Conservation (phyloP, 2,329 filamentous ascomycete genomes). For the Aspergillus sp. region DNA sequence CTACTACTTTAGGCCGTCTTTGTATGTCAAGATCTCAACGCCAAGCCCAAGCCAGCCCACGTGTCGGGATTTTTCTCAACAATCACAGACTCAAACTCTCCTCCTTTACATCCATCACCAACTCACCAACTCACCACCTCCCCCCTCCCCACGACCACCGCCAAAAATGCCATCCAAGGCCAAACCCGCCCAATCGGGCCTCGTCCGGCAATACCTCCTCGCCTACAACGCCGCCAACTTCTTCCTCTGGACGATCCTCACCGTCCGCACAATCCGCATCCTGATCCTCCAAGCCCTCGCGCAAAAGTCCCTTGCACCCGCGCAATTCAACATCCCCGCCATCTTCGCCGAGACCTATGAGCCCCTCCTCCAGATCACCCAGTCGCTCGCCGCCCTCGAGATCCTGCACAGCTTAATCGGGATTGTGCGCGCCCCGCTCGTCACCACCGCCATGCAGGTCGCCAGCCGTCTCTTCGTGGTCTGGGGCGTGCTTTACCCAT, state of each 20-base stretch:
- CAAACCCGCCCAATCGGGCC: slow-evolving; percentile 32
- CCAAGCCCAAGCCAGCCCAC: not conserved
- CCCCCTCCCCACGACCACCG: not conserved
- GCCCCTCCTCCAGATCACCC: slow-evolving; percentile 60
- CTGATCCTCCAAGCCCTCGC: slow-evolving; percentile 50
- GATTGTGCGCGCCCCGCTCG: slow-evolving; percentile 78
- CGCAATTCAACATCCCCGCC: slow-evolving; percentile 34
- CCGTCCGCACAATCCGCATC: slow-evolving; percentile 66
- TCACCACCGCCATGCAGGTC: slow-evolving; percentile 90
- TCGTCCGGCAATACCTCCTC: slow-evolving; percentile 69
- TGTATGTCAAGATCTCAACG: not conserved
- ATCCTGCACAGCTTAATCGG: slow-evolving; percentile 77
- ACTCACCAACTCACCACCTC: not conserved
- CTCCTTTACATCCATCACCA: not conserved
- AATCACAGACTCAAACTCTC: not conserved
- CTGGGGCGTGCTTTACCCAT: slow-evolving; percentile 76
- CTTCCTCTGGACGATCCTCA: slow-evolving; percentile 73
- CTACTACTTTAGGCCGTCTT: no score
- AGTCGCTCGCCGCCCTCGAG: slow-evolving; percentile 81
- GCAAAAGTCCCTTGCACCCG: slow-evolving; percentile 18
- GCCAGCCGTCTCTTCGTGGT: slow-evolving; percentile 82
- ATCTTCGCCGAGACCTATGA: slow-evolving; percentile 49
- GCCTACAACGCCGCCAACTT: slow-evolving; percentile 81
- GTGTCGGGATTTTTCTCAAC: not conserved
- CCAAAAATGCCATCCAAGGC: not conserved